phyloP scores from a whole-genome alignment of 2,329 filamentous ascomycete species.

The Arthrobotrys iridis region DNA sequence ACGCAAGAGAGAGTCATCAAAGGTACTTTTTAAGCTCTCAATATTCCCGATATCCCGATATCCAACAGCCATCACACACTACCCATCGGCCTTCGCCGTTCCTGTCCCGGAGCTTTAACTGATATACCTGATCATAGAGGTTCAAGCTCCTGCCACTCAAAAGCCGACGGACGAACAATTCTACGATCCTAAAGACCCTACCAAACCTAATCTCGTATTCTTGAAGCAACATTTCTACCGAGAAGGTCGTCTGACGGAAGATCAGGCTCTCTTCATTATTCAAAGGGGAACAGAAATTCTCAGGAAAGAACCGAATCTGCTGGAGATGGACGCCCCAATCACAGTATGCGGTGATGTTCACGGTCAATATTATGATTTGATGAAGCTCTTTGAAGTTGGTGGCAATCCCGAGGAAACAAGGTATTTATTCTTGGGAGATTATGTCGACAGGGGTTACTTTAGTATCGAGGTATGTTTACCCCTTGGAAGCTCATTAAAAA shows the following conservation, averaged over 20 bases:
- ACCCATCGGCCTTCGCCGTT: background rate
- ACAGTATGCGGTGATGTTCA: constrained; percentile 98
- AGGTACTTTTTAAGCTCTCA: constrained; percentile 71
- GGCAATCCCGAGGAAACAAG: constrained; percentile 95
- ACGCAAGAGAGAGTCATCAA: constrained; percentile 97
- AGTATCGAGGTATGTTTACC: constrained; percentile 78
- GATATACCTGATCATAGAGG: constrained; percentile 70
- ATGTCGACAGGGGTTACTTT: constrained; percentile 98
- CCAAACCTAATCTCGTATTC: constrained; percentile 91
- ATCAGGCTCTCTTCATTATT: constrained; percentile 97
- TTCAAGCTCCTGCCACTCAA: constrained; percentile 94
- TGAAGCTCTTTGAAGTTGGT: constrained; percentile 99
- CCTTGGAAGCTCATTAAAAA: background rate
- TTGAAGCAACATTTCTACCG: constrained; percentile 98
- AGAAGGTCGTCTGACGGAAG: constrained; percentile 94
- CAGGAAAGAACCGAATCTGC: constrained; percentile 87
- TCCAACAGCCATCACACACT: background rate
- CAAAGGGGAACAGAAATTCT: constrained; percentile 86
- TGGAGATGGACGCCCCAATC: constrained; percentile 99
- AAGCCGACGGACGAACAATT: constrained; percentile 95
- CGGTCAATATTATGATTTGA: constrained; percentile 98
- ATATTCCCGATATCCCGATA: background rate
- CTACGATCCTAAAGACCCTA: constrained; percentile 83
- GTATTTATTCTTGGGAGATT: constrained; percentile 97
- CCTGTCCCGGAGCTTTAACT: constrained; percentile 46